Base-by-base conservation (phyloP, 495 filamentous ascomycete genomes). In the Trichoderma asperelloides region DNA sequence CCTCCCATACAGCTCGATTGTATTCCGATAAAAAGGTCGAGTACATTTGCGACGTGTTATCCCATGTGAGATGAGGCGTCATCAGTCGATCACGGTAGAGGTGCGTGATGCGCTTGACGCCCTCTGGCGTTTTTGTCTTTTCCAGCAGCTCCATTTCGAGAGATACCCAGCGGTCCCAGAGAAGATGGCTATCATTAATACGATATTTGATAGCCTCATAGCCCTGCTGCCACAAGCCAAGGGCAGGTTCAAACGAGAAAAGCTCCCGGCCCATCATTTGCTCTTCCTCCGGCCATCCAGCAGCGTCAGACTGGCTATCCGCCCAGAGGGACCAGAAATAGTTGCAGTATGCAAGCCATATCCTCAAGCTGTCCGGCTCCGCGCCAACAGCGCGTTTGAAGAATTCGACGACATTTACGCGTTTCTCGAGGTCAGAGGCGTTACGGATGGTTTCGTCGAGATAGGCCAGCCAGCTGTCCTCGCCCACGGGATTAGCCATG, bases 301-400 rank as follows among this genome's bases (percentile, higher is more conserved):
- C 79, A 55, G 83, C 79, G 47, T 78, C 75, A 41, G 79, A 76
- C 71, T 88, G 84, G 66, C 84, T 87, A 72, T 86, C 83, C 33
- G 86, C 83, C 70, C 92, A 90, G 9, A 96, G 84, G 23, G 87
- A 87, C 72, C 89, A 85, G 68, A 96, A 85, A 82, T 89, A 97
- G 70, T 96, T 88, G 68, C 90, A 93, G 76, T 96, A 97, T 23
- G 89, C 84, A 66, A 87, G 81, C 94, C 96, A 98, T 18, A 98
- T 81, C 73, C 88, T 91, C 41, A 89, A 84, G 71, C 94, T 97
- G 66, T 85, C 87, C 55, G 89, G 86, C 73, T 98, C 94, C 69
- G 94, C 92, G 66, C 84, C 79, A 39, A 95, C 86, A 25, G 92
- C 93, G 68, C 86, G 88, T 57, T 87, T 84, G 75, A 88, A 97